A percentile compares a stretch with the other conserved stretches of the same genome.
These are phyloP conservation scores for Colletotrichum tropicale DNA, from an alignment of 2,329 filamentous ascomycete species.

Conservation along the genomic window DNA sequence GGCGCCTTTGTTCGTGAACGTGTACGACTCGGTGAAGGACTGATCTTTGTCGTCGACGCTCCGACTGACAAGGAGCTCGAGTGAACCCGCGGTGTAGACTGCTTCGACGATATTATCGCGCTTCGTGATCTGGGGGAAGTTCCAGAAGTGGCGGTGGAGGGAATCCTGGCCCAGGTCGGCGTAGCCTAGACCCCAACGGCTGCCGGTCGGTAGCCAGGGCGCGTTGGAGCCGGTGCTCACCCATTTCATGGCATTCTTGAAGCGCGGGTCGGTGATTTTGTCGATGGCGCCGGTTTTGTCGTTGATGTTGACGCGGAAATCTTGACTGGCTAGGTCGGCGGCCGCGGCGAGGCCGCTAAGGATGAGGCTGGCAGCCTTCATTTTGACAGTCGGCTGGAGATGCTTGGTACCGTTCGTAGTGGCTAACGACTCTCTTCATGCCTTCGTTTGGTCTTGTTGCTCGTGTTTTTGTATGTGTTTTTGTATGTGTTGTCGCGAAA, in stretches of 20 bases:
- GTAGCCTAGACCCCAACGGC: conserved; percentile 13
- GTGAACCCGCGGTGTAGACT: neutral
- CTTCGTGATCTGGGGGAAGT: neutral
- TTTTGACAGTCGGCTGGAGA: neutral
- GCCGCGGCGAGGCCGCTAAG: neutral
- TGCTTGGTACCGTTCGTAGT: too few relatives aligned
- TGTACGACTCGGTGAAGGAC: conserved; percentile 6
- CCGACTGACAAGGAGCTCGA: neutral
- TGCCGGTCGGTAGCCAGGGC: conserved; percentile 5
- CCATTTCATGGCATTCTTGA: neutral
- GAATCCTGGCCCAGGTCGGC: neutral
- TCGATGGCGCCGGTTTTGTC: neutral
- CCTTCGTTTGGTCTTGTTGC: neutral
- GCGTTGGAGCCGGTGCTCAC: conserved; percentile 8
- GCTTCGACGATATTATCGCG: neutral
- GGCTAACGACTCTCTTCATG: neutral
- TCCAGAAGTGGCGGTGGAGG: conserved; percentile 7
- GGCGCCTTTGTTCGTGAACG: conserved; percentile 6
- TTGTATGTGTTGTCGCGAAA: neutral
- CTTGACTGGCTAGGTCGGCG: neutral
- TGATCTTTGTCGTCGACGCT: neutral
- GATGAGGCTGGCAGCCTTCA: neutral
- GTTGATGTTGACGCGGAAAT: conserved; percentile 4
- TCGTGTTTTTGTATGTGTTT: neutral
- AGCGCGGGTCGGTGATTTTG: neutral